phyloP scores from a whole-genome alignment of 371 early-diverging fungal species.

The Cokeromyces recurvatus region DNA sequence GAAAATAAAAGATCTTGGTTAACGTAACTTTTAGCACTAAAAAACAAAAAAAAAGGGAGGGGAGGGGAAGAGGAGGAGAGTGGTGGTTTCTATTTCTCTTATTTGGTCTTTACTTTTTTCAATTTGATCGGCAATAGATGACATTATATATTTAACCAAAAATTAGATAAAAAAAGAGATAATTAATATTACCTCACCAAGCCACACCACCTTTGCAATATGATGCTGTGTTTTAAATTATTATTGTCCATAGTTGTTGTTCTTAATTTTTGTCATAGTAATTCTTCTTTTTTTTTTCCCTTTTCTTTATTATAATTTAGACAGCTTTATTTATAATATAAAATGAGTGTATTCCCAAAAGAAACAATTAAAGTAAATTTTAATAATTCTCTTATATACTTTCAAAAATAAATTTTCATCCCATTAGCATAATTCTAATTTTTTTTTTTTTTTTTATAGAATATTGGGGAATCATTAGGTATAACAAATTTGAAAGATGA shows the following conservation, averaged over 20 bases:
- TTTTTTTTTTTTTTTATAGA: conserved; percentile 32
- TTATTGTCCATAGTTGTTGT: no score
- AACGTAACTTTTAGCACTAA: no score
- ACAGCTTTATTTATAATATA: no score
- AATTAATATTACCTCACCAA: not conserved
- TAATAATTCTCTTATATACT: no score
- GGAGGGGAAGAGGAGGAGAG: not conserved
- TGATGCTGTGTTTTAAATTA: no score
- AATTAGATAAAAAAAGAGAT: not conserved
- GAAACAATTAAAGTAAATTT: conserved; percentile 11
- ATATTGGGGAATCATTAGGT: conserved; percentile 90
- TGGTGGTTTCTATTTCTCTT: not conserved
- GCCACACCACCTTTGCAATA: not conserved
- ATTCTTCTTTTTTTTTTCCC: not conserved
- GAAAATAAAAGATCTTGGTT: no score
- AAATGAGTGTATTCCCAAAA: conserved; percentile 19
- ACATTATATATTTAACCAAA: not conserved
- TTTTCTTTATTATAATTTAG: no score
- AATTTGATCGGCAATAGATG: conserved; percentile 12
- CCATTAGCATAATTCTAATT: conserved; percentile 43
- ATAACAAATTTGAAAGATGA: conserved; percentile 91
- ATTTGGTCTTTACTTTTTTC: conserved; percentile 13
- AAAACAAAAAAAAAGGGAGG: no score
- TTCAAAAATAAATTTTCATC: no score
- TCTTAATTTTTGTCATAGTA: not conserved